Evolutionary conservation across 495 filamentous ascomycete genomes (phyloP).

Genomic region (Annulohypoxylon nitens): DNA sequence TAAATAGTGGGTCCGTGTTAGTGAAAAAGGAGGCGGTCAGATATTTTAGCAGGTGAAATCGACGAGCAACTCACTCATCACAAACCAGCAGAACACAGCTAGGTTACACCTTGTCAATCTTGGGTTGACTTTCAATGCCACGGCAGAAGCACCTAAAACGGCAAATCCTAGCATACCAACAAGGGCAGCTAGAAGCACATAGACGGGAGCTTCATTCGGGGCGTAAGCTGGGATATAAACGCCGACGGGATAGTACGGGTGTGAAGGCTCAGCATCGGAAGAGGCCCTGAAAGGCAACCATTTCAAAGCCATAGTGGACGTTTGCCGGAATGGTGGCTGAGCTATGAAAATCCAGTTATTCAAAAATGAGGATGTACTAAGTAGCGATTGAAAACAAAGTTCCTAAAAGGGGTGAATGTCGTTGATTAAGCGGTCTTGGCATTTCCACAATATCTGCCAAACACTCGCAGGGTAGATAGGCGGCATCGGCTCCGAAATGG

Average conservation of each 20-base stretch:
- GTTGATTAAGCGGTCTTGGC: conserved; percentile 27
- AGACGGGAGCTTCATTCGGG: conserved; percentile 62
- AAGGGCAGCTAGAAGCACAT: conserved; percentile 63
- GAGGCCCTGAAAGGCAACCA: conserved; percentile 31
- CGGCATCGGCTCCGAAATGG: conserved; percentile 41
- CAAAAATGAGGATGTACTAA: conserved; percentile 2
- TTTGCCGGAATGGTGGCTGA: background rate
- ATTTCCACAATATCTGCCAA: background rate
- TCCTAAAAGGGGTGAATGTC: conserved; percentile 11
- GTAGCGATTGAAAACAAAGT: conserved; percentile 3
- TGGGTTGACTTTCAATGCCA: conserved; percentile 58
- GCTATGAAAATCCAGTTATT: conserved; percentile 18
- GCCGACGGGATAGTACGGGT: conserved; percentile 80
- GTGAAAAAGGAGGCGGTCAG: conserved; percentile 6
- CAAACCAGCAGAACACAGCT: conserved; percentile 70
- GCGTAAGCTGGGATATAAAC: conserved; percentile 71
- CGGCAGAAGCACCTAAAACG: conserved; percentile 57
- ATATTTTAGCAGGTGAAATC: conserved; percentile 53
- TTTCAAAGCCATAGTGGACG: conserved; percentile 15
- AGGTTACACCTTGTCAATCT: conserved; percentile 58
- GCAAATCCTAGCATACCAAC: conserved; percentile 59
- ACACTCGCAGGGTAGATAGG: conserved; percentile 12
- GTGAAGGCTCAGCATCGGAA: conserved; percentile 49
- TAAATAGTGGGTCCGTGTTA: conserved; percentile 32
- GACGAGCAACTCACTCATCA: conserved; percentile 61